A percentile compares a stretch with the other conserved stretches of the same genome.
Evolutionary conservation across 163 green algal species (phyloP).

Genomic region (Coccomyxa subellipsoidea): DNA sequence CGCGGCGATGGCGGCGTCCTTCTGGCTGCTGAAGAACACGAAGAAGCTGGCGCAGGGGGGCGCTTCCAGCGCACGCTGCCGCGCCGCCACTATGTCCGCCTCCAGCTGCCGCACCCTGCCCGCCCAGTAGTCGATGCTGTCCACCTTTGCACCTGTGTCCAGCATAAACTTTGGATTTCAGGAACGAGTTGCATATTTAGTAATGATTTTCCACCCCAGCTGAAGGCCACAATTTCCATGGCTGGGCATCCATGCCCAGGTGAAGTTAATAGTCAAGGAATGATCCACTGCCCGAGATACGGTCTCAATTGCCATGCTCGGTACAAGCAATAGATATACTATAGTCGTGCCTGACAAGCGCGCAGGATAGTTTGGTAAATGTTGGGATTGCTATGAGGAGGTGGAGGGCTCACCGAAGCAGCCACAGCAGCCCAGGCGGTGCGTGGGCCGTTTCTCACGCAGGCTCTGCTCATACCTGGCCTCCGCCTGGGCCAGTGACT

Average conservation of each 20-base stretch:
- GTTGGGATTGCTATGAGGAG: too few species aligned
- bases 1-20: slow-evolving; percentile 34
- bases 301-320: too few species aligned
- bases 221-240: too few species aligned
- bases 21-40: slow-evolving; percentile 42
- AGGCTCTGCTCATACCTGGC: slow-evolving; percentile 10
- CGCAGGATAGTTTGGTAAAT: too few species aligned
- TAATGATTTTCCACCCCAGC: too few species aligned
- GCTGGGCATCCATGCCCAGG: too few species aligned
- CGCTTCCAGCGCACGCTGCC: slow-evolving; percentile 12
- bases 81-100: slow-evolving; percentile 15
- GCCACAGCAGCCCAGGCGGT: slow-evolving; percentile 17
- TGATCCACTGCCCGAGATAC: too few species aligned
- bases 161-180: too few species aligned
- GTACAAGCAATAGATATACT: too few species aligned
- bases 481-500: slow-evolving; percentile 26
- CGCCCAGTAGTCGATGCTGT: slow-evolving; percentile 35
- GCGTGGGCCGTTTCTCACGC: slow-evolving; percentile 1
- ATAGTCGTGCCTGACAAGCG: too few species aligned
- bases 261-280: too few species aligned
- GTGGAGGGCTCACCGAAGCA: slow-evolving; percentile 9
- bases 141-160: slow-evolving; percentile 20
- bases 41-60: slow-evolving; percentile 27
- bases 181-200: too few species aligned
- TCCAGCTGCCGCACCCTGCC: slow-evolving; percentile 30